Percentiles rank a stretch among this genome's conserved stretches.
Evolutionary conservation across 371 early-diverging fungal genomes (phyloP).

Genomic region (Mortierella sp.): DNA sequence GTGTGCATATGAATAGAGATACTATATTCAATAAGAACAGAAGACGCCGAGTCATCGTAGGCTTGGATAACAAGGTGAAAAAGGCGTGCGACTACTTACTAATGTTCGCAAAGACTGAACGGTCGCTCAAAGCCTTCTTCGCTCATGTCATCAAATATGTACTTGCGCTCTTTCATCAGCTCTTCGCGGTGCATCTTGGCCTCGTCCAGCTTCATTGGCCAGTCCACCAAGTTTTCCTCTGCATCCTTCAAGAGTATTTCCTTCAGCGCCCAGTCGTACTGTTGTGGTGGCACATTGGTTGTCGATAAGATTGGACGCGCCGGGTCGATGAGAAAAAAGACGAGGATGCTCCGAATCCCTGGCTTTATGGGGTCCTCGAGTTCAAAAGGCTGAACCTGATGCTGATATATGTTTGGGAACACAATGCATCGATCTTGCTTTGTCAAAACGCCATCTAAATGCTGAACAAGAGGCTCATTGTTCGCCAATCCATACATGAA

Average conservation of each 20-base stretch:
- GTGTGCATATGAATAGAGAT: too few relatives aligned
- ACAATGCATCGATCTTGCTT: constrained; percentile 61
- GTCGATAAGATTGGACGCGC: constrained; percentile 48
- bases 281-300: constrained; percentile 57
- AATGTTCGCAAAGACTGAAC: constrained; percentile 33
- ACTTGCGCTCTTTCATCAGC: constrained; percentile 28
- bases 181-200: constrained; percentile 21
- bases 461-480: constrained; percentile 39
- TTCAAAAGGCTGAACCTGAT: constrained; percentile 57
- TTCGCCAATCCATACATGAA: constrained; percentile 17
- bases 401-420: constrained; percentile 77
- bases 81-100: too few relatives aligned
- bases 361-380: constrained; percentile 60
- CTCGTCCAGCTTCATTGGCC: constrained; percentile 25
- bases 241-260: background rate
- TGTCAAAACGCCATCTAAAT: constrained; percentile 46
- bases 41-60: too few relatives aligned
- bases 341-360: constrained; percentile 66
- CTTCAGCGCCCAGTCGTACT: constrained; percentile 30
- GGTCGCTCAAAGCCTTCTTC: constrained; percentile 19
- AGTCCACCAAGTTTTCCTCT: constrained; percentile 9
- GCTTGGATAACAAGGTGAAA: too few relatives aligned
- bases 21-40: too few relatives aligned
- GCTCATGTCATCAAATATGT: constrained; percentile 14
- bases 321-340: constrained; percentile 61